These are phyloP conservation scores for Chaetomidium leptoderma DNA, from an alignment of 495 filamentous ascomycete genomes.

Conservation along the genomic window DNA sequence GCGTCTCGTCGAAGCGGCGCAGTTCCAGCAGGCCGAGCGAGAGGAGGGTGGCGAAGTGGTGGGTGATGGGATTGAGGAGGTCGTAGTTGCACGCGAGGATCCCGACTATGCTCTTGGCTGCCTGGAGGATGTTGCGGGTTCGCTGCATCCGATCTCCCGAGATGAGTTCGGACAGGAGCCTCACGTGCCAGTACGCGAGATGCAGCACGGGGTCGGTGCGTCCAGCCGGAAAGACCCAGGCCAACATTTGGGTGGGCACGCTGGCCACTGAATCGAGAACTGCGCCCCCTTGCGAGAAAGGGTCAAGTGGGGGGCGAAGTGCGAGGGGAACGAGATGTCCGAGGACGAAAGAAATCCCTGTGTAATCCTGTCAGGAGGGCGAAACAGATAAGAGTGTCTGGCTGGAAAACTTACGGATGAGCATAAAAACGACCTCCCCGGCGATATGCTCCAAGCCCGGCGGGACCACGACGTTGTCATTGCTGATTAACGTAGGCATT, in stretches of 20 bases:
- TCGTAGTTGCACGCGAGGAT: slow-evolving; percentile 54
- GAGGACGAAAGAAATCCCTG: slow-evolving; percentile 39
- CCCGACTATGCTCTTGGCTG: slow-evolving; percentile 54
- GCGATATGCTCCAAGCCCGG: slow-evolving; percentile 62
- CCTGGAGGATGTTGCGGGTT: slow-evolving; percentile 52
- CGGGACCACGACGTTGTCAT: slow-evolving; percentile 57
- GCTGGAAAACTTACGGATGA: slow-evolving; percentile 59
- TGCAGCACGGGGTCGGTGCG: slow-evolving; percentile 51
- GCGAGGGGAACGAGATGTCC: slow-evolving; percentile 30
- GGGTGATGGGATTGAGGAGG: slow-evolving; percentile 60
- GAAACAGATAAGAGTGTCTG: neutral
- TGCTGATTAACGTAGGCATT: slow-evolving; percentile 53
- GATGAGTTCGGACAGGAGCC: slow-evolving; percentile 57
- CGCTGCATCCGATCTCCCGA: slow-evolving; percentile 37
- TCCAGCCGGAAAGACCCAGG: slow-evolving; percentile 43
- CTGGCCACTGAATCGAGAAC: slow-evolving; percentile 26
- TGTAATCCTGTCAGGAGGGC: slow-evolving; percentile 22
- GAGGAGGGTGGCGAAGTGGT: slow-evolving; percentile 67
- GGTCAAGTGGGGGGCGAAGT: slow-evolving; percentile 19
- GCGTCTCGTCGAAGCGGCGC: slow-evolving; percentile 7
- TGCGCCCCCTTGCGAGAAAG: slow-evolving; percentile 12
- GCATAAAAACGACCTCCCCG: slow-evolving; percentile 58
- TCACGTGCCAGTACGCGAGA: slow-evolving; percentile 70
- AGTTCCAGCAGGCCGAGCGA: slow-evolving; percentile 65
- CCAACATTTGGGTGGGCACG: slow-evolving; percentile 42